Evolutionary conservation across 495 filamentous ascomycete genomes (phyloP).

Genomic region (Aspergillus bertholletiae): DNA sequence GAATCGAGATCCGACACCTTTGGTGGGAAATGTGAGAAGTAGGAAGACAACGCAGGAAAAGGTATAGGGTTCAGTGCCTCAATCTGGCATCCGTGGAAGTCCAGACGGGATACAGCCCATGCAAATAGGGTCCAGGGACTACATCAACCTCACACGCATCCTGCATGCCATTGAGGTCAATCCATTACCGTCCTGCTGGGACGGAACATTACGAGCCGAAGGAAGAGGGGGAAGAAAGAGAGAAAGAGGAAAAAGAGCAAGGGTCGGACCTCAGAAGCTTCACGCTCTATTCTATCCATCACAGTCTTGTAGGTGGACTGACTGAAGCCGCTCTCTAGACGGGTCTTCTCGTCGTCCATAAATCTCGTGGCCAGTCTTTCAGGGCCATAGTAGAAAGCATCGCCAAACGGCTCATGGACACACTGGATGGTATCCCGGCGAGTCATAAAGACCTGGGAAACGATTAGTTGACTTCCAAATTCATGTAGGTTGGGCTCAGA

Average conservation of each 20-base stretch:
- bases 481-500: too few relatives aligned
- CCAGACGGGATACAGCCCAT: background rate
- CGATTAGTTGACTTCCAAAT: conserved; percentile 2
- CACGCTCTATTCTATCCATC: conserved; percentile 63
- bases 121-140: background rate
- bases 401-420: conserved; percentile 93
- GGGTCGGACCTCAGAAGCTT: conserved; percentile 62
- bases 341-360: conserved; percentile 63
- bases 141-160: background rate
- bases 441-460: conserved; percentile 87
- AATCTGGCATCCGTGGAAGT: background rate
- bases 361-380: conserved; percentile 79
- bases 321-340: conserved; percentile 71
- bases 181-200: background rate
- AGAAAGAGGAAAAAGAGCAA: conserved; percentile 23
- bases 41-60: too few relatives aligned
- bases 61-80: too few relatives aligned
- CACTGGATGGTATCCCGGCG: conserved; percentile 72
- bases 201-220: background rate
- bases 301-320: conserved; percentile 73
- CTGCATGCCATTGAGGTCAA: background rate
- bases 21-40: background rate
- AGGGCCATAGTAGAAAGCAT: conserved; percentile 92
- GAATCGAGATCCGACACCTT: background rate
- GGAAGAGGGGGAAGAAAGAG: conserved; percentile 10